phyloP scores from a whole-genome alignment of 441 rosid species.

The Populus hybrid region DNA sequence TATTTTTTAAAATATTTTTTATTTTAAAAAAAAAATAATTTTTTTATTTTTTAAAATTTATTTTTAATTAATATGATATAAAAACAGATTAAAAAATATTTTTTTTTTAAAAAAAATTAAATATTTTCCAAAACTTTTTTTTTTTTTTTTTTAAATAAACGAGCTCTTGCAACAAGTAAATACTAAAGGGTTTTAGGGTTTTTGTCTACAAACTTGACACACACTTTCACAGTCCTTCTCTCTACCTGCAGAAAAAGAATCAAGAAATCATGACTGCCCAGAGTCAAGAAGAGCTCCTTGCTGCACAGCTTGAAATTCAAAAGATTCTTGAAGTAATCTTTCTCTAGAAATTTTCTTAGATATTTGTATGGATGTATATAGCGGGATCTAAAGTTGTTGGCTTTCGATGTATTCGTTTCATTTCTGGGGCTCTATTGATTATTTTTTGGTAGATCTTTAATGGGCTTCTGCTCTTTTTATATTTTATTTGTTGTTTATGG shows the following conservation, averaged over 20 bases:
- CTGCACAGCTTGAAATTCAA: constrained; percentile 60
- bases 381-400: background rate
- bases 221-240: background rate
- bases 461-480: background rate
- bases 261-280: constrained; percentile 54
- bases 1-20: too few species aligned
- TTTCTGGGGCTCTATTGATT: background rate
- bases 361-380: background rate
- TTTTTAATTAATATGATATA: too few species aligned
- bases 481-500: background rate
- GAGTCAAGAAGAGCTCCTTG: constrained; percentile 64
- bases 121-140: too few species aligned
- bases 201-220: background rate
- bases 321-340: constrained; percentile 52
- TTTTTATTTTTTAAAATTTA: too few species aligned
- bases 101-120: too few species aligned
- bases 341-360: background rate
- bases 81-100: too few species aligned
- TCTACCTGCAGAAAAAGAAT: background rate
- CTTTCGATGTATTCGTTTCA: background rate
- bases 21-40: too few species aligned
- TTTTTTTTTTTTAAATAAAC: too few species aligned
- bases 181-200: constrained; percentile 47
- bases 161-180: too few species aligned
- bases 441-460: background rate